Evolutionary conservation across 257 asterid genomes (phyloP).

Genomic region (Fraxinus pennsylvanica): DNA sequence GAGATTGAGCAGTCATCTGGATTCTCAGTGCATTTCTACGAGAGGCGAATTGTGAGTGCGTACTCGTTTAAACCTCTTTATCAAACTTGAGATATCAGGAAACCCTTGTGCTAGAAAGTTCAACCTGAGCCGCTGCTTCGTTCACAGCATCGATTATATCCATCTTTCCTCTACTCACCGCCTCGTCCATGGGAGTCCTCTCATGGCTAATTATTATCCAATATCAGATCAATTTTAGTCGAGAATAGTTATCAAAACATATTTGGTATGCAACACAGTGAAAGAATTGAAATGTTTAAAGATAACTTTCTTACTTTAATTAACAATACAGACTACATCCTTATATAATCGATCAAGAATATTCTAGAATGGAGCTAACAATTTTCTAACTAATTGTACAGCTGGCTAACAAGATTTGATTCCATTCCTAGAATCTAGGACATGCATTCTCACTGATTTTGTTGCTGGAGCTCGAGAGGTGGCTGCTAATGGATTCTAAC

Average conservation of each 20-base stretch:
- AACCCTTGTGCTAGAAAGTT: slow-evolving; percentile 55
- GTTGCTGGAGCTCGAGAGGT: too few species aligned
- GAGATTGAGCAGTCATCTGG: not conserved
- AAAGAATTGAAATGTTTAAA: too few species aligned
- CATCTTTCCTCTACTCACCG: slow-evolving; percentile 61
- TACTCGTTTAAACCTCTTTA: not conserved
- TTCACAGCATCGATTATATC: slow-evolving; percentile 69
- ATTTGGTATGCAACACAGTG: not conserved
- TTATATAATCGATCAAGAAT: too few species aligned
- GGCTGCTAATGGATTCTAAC: too few species aligned
- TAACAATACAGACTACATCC: too few species aligned
- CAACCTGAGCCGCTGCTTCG: slow-evolving; percentile 67
- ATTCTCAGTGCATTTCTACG: not conserved
- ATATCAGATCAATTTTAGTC: slow-evolving; percentile 21
- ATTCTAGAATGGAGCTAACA: too few species aligned
- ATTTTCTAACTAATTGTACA: too few species aligned
- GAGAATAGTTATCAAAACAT: not conserved
- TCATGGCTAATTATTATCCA: slow-evolving; percentile 59
- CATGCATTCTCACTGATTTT: too few species aligned
- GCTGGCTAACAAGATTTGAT: too few species aligned
- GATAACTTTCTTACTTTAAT: too few species aligned
- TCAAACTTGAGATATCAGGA: slow-evolving; percentile 28
- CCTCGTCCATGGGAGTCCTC: slow-evolving; percentile 92
- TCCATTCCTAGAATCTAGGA: too few species aligned
- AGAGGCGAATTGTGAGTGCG: not conserved